Base-by-base conservation (phyloP, 768 basidiomycete genomes). In the Suillus spraguei region DNA sequence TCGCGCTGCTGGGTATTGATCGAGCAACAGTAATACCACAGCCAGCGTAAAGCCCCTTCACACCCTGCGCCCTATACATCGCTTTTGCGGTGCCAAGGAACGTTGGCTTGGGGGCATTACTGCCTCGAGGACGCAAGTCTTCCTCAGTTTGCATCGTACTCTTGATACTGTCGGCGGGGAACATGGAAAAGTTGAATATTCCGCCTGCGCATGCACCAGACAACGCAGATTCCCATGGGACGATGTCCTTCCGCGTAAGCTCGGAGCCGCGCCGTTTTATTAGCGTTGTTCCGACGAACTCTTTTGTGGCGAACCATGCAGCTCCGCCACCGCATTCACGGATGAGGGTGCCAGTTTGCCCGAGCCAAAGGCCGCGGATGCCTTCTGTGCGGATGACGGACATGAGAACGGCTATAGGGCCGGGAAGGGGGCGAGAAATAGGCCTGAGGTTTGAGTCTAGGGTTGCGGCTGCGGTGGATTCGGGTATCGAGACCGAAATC, bases 121-220 rank as follows among this genome's bases (percentile, higher is more conserved):
- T 74, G 50, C 77, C 76, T 35, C 81, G 74, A 44, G 88, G 86
- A 9, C 91, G 81, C 62, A 97, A 81, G 76, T 97, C 96, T 60
- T 92, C 91, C 73, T 90, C 91, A 0, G 97, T 99, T 81, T 98
- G 97, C 72, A 99, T 92, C 63, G 94, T 85, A 66, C 90, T 92
- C 82, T 99, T 99, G 69, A 98, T 84, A 35, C 92, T 92, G 77
- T 99, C 97, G 5, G 95, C 95, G 0, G 97, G 97, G 81, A 96
- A 98, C 60, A 97, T 81, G n/a, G 92, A 83, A 69, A 96, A 78
- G 66, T 92, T 95, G 78, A 92, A 97, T 53, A 85, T 81, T 5
- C 90, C 88, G 11, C 96, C 96, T 2, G 96, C 94, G 61, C 86
- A 83, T 5, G 94, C 96, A 22, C 96, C 96, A 1, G 91, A 84